These are phyloP conservation scores for Taxillus chinensis DNA, from an alignment of 164 flowering plant species.

Conservation along the genomic window DNA sequence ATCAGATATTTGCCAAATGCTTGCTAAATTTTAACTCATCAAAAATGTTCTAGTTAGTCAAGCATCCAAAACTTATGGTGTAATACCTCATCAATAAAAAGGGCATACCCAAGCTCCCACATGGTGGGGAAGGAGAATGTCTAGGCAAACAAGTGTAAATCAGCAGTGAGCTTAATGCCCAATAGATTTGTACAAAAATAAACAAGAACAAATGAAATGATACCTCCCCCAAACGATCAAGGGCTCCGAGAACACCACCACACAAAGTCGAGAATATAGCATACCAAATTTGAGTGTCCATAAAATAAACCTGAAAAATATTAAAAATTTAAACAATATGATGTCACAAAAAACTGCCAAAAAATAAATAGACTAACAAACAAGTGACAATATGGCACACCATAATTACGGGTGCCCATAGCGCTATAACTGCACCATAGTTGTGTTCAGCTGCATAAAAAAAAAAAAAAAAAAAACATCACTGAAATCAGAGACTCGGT, in stretches of 20 bases:
- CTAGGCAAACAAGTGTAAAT: neutral
- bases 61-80: no score
- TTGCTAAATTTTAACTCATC: no score
- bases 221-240: slow-evolving; percentile 98
- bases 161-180: neutral
- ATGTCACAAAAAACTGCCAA: slow-evolving; percentile 8
- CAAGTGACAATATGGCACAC: slow-evolving; percentile 23
- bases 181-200: neutral
- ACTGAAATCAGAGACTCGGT: neutral
- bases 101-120: no score
- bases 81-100: no score
- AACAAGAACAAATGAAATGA: neutral
- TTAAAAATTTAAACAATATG: slow-evolving; percentile 32
- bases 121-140: no score
- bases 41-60: no score
- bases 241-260: slow-evolving; percentile 91
- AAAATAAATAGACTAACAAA: neutral
- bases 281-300: slow-evolving; percentile 99
- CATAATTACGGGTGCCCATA: slow-evolving; percentile 87
- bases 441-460: slow-evolving; percentile 58
- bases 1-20: no score
- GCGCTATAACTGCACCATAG: slow-evolving; percentile 69
- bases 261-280: slow-evolving; percentile 72
- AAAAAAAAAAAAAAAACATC: slow-evolving; percentile 27
- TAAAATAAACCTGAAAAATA: slow-evolving; percentile 71